Conservation (phyloP, 2,329 filamentous ascomycete genomes). For the Botryotinia globosa region DNA sequence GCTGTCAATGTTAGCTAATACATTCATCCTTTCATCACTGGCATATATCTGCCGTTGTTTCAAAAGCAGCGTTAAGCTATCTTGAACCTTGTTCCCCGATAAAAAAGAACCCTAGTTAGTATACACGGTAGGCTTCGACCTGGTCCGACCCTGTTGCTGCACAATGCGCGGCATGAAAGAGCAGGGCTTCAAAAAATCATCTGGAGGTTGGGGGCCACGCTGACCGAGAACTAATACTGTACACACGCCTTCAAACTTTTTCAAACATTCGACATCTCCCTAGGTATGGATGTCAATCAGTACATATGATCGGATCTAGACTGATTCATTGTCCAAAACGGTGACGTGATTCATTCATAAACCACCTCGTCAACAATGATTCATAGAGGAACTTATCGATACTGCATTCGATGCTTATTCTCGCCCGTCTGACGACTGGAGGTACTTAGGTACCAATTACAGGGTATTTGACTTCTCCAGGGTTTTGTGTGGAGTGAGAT, state of each 20-base stretch:
- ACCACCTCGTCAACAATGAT: not conserved
- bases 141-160: constrained; percentile 14
- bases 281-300: not conserved
- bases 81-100: constrained; percentile 18
- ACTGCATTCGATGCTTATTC: constrained; percentile 2
- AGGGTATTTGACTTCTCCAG: not conserved
- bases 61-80: constrained; percentile 14
- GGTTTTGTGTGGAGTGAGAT: constrained; percentile 2
- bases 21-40: not conserved
- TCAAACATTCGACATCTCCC: not conserved
- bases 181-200: constrained; percentile 6
- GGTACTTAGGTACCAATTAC: not conserved
- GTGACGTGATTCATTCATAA: not conserved
- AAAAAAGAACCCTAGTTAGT: not conserved
- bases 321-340: not conserved
- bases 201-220: constrained; percentile 10
- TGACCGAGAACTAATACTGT: not conserved
- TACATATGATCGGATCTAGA: not conserved
- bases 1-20: not conserved
- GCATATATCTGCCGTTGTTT: constrained; percentile 18
- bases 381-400: not conserved
- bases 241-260: not conserved
- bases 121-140: not conserved
- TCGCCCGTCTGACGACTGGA: not conserved
- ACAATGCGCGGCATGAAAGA: constrained; percentile 15